Base-by-base conservation (phyloP, 352 stramenopile species). In the Pythium oligandrum region DNA sequence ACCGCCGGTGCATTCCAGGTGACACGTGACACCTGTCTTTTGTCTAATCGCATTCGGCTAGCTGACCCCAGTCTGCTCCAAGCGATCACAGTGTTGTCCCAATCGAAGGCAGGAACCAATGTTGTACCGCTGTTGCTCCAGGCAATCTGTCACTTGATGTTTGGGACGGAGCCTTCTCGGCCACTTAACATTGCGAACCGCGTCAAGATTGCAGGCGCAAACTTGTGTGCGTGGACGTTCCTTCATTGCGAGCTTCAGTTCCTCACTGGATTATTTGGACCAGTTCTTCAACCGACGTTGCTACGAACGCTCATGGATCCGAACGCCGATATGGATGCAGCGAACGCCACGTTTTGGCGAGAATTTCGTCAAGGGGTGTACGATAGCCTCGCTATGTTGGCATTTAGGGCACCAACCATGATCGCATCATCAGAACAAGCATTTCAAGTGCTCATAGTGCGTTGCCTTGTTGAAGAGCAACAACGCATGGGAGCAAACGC, bases 101-200 rank as follows among this genome's bases (percentile, higher is more conserved):
- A 44, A 9, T 90, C 80, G 0, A 80, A 86, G 51, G 53, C 66
- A 5, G 78, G 76, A 9, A 60, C 78, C 10, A 86, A 86, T 51
- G 66, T 74, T 8, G 51, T 88, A 34, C 83, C 83, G 0, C 58
- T 77, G 40, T 78, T 90, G 56, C 49, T 93, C 26, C 79, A 90
- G 53, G 45, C 90, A 31, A 61, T 93, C 11, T 93, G 80, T 44
- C 76, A 90, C 42, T 63, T 90, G 12, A 83, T 93, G 75, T 90
- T 86, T 57, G 83, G 72, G n/a, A 55, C 63, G 3, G 76, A 87
- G 38, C 30, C 68, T 3, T 68, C 50, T 1, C 69, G 81, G 8
- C 71, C 78, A 4, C 63, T 57, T 33, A 81, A 74, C 47, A 64
- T 92, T 33, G 52, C 63, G 1, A 79, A 75, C 52, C 80, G 80